A percentile compares a stretch with the other conserved stretches of the same genome.
phyloP scores from a whole-genome alignment of 768 basidiomycete genomes.

The Tylopilus intermedius region DNA sequence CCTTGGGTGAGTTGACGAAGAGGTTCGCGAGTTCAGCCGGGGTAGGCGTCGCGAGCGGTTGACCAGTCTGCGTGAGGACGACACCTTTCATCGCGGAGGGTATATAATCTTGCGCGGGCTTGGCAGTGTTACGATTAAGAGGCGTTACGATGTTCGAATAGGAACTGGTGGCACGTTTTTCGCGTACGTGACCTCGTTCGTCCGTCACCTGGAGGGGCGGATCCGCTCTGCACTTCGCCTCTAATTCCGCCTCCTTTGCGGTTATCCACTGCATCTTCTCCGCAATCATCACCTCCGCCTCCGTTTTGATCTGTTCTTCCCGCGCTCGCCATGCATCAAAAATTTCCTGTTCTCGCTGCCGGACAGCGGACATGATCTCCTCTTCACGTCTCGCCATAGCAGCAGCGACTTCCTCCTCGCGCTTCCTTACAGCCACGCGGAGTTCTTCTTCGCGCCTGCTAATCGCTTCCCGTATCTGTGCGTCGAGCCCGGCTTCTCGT shows the following conservation, averaged over 20 bases:
- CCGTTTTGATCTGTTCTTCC: slow-evolving; percentile 48
- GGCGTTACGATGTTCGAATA: slow-evolving; percentile 46
- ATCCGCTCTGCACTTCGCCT: slow-evolving; percentile 47
- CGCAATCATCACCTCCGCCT: slow-evolving; percentile 39
- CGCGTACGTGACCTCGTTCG: slow-evolving; percentile 22
- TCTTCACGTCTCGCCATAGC: slow-evolving; percentile 65
- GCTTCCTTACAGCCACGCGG: slow-evolving; percentile 54
- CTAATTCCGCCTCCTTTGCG: slow-evolving; percentile 49
- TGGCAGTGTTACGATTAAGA: slow-evolving; percentile 34
- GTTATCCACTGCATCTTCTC: slow-evolving; percentile 46
- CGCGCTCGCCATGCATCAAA: slow-evolving; percentile 52
- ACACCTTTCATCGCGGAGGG: slow-evolving; percentile 71
- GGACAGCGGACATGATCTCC: slow-evolving; percentile 66
- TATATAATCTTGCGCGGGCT: slow-evolving; percentile 24
- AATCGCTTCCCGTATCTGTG: slow-evolving; percentile 53
- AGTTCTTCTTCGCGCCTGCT: slow-evolving; percentile 64
- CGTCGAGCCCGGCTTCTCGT: slow-evolving; percentile 49
- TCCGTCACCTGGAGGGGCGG: slow-evolving; percentile 41
- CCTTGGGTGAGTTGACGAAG: slow-evolving; percentile 64
- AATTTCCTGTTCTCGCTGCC: slow-evolving; percentile 59
- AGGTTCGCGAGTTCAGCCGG: slow-evolving; percentile 62
- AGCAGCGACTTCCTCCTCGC: slow-evolving; percentile 65
- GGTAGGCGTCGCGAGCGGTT: slow-evolving; percentile 65
- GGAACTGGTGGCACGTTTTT: slow-evolving; percentile 12
- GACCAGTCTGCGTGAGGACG: slow-evolving; percentile 73